Percentiles rank a stretch among this genome's conserved stretches.
Conservation (phyloP, 1,284 basidiomycete species). For the Ustilago shanxiensis region DNA sequence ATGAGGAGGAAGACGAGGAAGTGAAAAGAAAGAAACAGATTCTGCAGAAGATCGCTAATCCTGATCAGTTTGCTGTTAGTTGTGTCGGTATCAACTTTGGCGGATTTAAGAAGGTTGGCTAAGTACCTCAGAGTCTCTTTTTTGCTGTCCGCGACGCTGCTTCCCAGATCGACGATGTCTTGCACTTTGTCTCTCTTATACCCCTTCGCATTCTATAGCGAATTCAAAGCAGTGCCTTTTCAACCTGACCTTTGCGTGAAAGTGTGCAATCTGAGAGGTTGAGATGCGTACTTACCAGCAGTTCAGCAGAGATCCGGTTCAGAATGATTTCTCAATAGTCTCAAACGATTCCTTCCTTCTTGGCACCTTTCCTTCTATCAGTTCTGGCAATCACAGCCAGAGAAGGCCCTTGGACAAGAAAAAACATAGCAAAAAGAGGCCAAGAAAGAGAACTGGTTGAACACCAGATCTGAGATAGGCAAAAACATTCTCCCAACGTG, state of each 20-base stretch:
- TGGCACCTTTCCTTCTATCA: not conserved
- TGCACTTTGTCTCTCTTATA: conserved; percentile 6
- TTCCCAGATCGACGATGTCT: not conserved
- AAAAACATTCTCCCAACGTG: conserved; percentile 64
- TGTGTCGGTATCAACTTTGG: conserved; percentile 66
- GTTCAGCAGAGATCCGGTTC: no score
- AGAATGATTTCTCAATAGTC: not conserved
- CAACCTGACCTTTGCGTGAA: not conserved
- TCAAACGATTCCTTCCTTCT: not conserved
- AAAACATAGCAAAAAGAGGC: not conserved
- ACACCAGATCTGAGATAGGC: no score
- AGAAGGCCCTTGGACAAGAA: not conserved
- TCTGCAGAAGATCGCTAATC: conserved; percentile 14
- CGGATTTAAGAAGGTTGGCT: conserved; percentile 59
- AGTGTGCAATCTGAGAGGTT: not conserved
- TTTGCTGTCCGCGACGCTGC: not conserved
- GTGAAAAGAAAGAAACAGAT: conserved; percentile 20
- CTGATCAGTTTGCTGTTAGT: conserved; percentile 50
- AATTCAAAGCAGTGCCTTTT: not conserved
- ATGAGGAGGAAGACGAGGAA: conserved; percentile 31
- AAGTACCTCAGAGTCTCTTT: not conserved
- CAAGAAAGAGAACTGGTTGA: no score
- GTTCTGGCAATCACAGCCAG: not conserved
- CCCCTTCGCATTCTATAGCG: conserved; percentile 2
- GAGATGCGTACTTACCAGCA: not conserved